Conservation (phyloP, 1,284 basidiomycete genomes). For the Apiotrichum veenhuisii region DNA sequence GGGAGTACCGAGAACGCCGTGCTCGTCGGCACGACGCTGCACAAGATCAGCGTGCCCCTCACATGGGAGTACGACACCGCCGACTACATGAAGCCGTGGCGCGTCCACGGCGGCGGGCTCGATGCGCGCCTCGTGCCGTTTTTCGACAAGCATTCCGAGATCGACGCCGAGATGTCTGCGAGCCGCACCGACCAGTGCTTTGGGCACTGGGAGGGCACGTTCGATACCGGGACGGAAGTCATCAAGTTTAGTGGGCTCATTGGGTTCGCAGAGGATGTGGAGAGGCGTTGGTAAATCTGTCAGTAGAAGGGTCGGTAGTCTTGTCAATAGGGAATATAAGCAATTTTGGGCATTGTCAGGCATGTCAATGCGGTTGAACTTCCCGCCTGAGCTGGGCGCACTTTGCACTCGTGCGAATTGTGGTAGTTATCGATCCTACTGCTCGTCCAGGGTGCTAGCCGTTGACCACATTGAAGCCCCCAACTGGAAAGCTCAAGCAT, state of each 20-base stretch:
- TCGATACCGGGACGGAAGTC: constrained; percentile 11
- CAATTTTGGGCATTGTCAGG: no score
- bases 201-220: constrained; percentile 13
- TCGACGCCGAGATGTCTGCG: neutral
- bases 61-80: constrained; percentile 10
- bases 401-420: no score
- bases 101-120: constrained; percentile 10
- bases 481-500: no score
- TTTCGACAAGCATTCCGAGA: constrained; percentile 10
- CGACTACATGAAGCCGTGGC: constrained; percentile 12
- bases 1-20: constrained; percentile 16
- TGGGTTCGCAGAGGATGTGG: constrained; percentile 17
- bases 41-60: constrained; percentile 14
- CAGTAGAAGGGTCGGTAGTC: neutral
- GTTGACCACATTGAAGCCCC: no score
- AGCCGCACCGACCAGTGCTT: constrained; percentile 14
- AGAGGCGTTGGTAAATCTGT: constrained; percentile 8
- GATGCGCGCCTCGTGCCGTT: constrained; percentile 9
- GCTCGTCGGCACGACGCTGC: constrained; percentile 5
- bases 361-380: no score
- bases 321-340: neutral
- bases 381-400: no score
- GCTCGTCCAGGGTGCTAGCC: no score
- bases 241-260: constrained; percentile 10
- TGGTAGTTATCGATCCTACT: no score